These are phyloP conservation scores for Fusarium kyushuense DNA, from an alignment of 2,329 filamentous ascomycete species.

Conservation along the genomic window DNA sequence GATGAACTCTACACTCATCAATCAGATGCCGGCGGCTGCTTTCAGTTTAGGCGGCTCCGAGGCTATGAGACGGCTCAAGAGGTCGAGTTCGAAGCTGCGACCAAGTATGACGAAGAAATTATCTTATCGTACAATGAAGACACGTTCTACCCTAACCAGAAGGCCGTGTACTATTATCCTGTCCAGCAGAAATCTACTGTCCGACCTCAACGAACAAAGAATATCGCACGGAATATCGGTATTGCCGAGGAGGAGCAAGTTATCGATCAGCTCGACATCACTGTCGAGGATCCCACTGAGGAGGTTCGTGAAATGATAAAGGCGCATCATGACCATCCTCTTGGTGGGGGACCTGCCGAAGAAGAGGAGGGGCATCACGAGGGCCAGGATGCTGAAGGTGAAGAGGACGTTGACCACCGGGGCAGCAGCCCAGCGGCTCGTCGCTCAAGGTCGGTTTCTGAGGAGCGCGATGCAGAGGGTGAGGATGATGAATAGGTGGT, in stretches of 20 bases:
- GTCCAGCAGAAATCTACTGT: conserved; percentile 73
- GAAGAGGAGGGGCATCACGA: conserved; percentile 51
- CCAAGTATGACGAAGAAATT: conserved; percentile 74
- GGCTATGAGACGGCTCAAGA: conserved; percentile 74
- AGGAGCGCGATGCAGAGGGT: conserved; percentile 59
- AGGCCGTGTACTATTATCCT: conserved; percentile 75
- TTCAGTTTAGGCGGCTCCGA: conserved; percentile 71
- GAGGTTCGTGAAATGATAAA: conserved; percentile 65
- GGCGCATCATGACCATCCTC: conserved; percentile 65
- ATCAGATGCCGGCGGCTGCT: conserved; percentile 61
- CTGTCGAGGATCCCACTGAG: conserved; percentile 67
- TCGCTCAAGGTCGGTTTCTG: conserved; percentile 48
- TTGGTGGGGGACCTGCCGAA: conserved; percentile 59
- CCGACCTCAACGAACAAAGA: conserved; percentile 72
- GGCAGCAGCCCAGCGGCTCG: conserved; percentile 41
- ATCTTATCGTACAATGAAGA: conserved; percentile 70
- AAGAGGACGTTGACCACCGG: conserved; percentile 33
- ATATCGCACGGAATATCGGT: conserved; percentile 67
- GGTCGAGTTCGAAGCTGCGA: conserved; percentile 66
- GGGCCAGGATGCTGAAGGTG: conserved; percentile 47
- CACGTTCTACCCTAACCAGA: conserved; percentile 62
- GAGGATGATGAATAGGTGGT: conserved; percentile 57
- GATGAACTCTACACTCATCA: conserved; percentile 67
- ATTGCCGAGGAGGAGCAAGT: conserved; percentile 64
- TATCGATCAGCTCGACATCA: conserved; percentile 68